These are phyloP conservation scores for Paramicrosporidium saccamoebae DNA, from an alignment of 371 early-diverging fungal species.

Conservation along the genomic window DNA sequence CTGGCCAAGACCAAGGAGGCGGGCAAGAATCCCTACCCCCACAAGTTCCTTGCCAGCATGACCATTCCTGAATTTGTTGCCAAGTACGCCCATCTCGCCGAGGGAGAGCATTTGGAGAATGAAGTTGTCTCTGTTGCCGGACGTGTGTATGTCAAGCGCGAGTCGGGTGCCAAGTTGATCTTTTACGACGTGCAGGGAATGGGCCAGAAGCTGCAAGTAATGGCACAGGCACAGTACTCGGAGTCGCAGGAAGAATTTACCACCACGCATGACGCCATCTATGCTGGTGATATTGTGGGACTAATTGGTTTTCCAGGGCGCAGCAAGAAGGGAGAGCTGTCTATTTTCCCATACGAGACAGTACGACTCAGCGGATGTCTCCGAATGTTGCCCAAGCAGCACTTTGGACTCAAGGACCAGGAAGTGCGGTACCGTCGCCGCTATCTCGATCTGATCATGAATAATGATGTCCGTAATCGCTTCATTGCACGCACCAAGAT, in stretches of 20 bases:
- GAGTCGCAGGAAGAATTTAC: conserved; percentile 19
- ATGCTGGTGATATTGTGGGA: conserved; percentile 96
- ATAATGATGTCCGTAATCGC: conserved; percentile 69
- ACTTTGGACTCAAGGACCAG: conserved; percentile 83
- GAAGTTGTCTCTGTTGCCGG: conserved; percentile 39
- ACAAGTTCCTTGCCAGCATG: conserved; percentile 77
- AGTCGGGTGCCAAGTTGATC: conserved; percentile 49
- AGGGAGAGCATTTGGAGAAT: conserved; percentile 31
- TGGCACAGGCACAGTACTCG: conserved; percentile 46
- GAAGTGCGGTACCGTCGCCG: conserved; percentile 94
- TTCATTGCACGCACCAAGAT: conserved; percentile 70
- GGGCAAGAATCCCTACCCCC: conserved; percentile 68
- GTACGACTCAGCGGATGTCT: conserved; percentile 77
- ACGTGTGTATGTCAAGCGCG: conserved; percentile 56
- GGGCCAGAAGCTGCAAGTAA: conserved; percentile 72
- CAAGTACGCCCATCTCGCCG: conserved; percentile 29
- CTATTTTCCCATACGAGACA: conserved; percentile 67
- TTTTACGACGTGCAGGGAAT: conserved; percentile 88
- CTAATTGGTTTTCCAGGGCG: conserved; percentile 69
- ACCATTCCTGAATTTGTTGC: conserved; percentile 49
- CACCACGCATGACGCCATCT: conserved; percentile 36
- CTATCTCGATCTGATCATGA: conserved; percentile 97
- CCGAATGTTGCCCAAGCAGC: conserved; percentile 78
- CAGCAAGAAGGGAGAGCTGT: conserved; percentile 84
- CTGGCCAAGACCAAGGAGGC: conserved; percentile 40